A percentile compares a stretch with the other conserved stretches of the same genome.
Conservation (phyloP, 805 yeast species). For the Isabelozyma pseudorhagii region DNA sequence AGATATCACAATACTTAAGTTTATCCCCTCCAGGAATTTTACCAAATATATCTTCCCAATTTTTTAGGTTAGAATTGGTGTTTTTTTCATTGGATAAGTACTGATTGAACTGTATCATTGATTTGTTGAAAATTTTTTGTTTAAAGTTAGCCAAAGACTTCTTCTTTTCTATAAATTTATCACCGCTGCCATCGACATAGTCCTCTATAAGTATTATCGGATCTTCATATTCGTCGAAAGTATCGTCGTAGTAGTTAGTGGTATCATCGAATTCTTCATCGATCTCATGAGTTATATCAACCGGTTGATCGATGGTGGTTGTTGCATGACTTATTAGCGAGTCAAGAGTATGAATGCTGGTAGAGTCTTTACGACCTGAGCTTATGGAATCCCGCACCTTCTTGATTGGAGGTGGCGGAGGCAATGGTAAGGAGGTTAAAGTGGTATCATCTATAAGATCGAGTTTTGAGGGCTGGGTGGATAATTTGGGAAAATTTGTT, state of each 20-base stretch:
- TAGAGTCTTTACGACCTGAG: not conserved
- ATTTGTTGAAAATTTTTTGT: slow-evolving; percentile 10
- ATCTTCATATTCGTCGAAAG: slow-evolving; percentile 22
- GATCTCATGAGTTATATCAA: slow-evolving; percentile 3
- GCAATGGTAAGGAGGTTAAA: slow-evolving; percentile 50
- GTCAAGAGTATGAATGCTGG: not conserved
- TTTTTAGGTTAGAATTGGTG: slow-evolving; percentile 10
- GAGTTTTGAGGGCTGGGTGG: slow-evolving; percentile 31
- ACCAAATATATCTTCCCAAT: slow-evolving; percentile 36
- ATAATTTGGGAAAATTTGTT: not conserved
- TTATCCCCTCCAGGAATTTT: slow-evolving; percentile 35
- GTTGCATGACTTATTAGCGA: not conserved
- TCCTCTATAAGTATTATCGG: slow-evolving; percentile 55
- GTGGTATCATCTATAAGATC: slow-evolving; percentile 48
- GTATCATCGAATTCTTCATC: slow-evolving; percentile 11
- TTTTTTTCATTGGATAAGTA: not conserved
- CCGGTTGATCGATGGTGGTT: not conserved
- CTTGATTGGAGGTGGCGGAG: slow-evolving; percentile 40
- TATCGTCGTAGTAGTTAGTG: slow-evolving; percentile 6
- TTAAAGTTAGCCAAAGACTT: slow-evolving; percentile 39
- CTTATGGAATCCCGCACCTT: slow-evolving; percentile 1
- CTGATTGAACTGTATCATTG: not conserved
- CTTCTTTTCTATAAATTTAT: slow-evolving; percentile 20
- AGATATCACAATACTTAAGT: slow-evolving; percentile 58
- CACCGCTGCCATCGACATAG: slow-evolving; percentile 30